Conservation (phyloP, 768 basidiomycete genomes). For the Serendipita indica region DNA sequence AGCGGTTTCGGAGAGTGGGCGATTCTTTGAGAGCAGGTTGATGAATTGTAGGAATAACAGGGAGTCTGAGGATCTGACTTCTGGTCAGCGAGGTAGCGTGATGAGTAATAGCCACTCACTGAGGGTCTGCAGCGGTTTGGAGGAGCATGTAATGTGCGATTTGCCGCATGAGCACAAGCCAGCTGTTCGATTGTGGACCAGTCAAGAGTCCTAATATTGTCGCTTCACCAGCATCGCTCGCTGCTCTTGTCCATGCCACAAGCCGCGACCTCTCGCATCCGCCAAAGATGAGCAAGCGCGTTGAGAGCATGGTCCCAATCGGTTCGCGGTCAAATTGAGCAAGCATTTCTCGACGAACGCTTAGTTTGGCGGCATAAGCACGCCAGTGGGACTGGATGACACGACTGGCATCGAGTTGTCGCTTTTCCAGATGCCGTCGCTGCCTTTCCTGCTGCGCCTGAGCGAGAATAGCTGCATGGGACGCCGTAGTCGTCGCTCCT, state of each 20-base stretch:
- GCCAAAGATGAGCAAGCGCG: conserved; percentile 52
- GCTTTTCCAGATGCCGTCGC: conserved; percentile 42
- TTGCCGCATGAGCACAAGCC: conserved; percentile 46
- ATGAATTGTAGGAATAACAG: conserved; percentile 37
- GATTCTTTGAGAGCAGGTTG: conserved; percentile 29
- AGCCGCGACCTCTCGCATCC: conserved; percentile 29
- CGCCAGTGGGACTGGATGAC: conserved; percentile 61
- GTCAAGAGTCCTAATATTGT: conserved; percentile 27
- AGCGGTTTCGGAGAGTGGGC: background rate
- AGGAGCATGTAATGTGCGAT: conserved; percentile 34
- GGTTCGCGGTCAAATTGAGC: conserved; percentile 28
- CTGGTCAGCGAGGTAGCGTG: background rate
- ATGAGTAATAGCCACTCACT: conserved; percentile 27
- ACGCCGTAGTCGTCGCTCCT: conserved; percentile 37
- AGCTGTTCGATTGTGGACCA: conserved; percentile 31
- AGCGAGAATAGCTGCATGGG: conserved; percentile 43
- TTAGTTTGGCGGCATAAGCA: conserved; percentile 30
- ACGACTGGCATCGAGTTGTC: conserved; percentile 41
- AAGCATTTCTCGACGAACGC: conserved; percentile 33
- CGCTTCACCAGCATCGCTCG: conserved; percentile 25
- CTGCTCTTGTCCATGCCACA: conserved; percentile 31
- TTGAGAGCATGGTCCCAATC: conserved; percentile 31
- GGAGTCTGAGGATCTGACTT: conserved; percentile 34
- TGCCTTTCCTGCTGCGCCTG: conserved; percentile 44
- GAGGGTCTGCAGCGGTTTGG: conserved; percentile 34